Evolutionary conservation across 106 monocot genomes (phyloP).

Genomic region (Posidonia australis): DNA sequence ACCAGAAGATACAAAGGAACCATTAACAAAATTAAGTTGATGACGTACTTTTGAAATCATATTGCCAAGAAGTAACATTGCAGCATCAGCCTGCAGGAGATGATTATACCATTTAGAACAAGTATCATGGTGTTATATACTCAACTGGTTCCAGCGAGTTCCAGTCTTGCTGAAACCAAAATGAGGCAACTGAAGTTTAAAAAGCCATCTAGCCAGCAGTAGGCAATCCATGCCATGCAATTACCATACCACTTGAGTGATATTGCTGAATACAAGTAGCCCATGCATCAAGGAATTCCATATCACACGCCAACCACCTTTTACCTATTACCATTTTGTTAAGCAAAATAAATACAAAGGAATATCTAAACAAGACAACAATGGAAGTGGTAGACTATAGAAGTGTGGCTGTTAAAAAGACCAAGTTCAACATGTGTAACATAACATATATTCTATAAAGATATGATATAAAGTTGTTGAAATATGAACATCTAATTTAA

Average conservation of each 20-base stretch:
- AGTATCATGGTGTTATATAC: neutral
- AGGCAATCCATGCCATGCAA: neutral
- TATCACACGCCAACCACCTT: constrained; percentile 42
- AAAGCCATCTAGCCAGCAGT: neutral
- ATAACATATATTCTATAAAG: too few relatives aligned
- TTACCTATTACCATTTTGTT: constrained; percentile 12
- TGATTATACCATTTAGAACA: neutral
- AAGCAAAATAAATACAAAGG: too few relatives aligned
- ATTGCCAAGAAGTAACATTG: constrained; percentile 48
- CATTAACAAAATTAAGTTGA: neutral
- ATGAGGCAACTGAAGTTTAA: too few relatives aligned
- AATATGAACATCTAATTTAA: too few relatives aligned
- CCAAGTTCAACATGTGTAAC: too few relatives aligned
- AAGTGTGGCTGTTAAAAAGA: too few relatives aligned
- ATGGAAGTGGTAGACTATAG: too few relatives aligned
- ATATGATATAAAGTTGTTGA: neutral
- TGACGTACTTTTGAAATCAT: constrained; percentile 35
- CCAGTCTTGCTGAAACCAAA: too few relatives aligned
- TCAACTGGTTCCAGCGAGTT: neutral
- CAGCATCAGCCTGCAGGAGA: constrained; percentile 50
- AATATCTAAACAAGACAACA: too few relatives aligned
- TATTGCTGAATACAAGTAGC: constrained; percentile 54
- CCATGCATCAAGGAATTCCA: constrained; percentile 74
- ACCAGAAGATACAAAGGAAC: neutral
- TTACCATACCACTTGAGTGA: constrained; percentile 21